phyloP scores from a whole-genome alignment of 225 moss, liverwort and hornwort genomes.

The Lunularia cruciata region DNA sequence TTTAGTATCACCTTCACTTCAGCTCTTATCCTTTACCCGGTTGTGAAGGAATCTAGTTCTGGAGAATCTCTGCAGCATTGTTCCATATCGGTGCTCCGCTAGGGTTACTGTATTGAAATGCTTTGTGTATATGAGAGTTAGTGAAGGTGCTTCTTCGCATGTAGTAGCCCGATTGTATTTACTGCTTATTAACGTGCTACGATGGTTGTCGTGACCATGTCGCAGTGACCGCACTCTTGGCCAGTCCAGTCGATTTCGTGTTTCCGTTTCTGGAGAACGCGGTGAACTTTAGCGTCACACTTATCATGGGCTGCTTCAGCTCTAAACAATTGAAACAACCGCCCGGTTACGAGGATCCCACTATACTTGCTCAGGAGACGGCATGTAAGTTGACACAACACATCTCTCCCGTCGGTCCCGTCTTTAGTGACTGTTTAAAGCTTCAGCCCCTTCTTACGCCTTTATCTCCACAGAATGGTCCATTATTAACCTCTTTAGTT shows the following conservation, averaged over 20 bases:
- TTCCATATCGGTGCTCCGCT: not conserved
- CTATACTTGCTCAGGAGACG: conserved; percentile 67
- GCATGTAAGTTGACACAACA: conserved; percentile 74
- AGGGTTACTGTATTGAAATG: not conserved
- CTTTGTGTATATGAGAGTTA: not conserved
- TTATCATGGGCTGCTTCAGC: conserved; percentile 76
- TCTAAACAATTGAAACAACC: conserved; percentile 57
- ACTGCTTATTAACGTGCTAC: not conserved
- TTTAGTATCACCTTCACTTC: too few relatives aligned
- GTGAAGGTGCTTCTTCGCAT: not conserved
- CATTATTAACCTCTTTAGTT: too few relatives aligned
- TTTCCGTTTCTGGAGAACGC: conserved; percentile 11
- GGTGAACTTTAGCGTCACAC: conserved; percentile 9
- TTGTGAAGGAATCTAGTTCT: not conserved
- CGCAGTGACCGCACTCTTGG: conserved; percentile 14
- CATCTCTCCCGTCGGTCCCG: too few relatives aligned
- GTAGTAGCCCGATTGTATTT: not conserved
- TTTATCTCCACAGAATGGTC: too few relatives aligned
- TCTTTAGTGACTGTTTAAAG: too few relatives aligned
- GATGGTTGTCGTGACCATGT: not conserved
- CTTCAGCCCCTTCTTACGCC: too few relatives aligned
- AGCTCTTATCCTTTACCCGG: not conserved
- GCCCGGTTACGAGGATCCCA: conserved; percentile 76
- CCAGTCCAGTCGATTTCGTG: conserved; percentile 6
- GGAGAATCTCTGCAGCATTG: too few relatives aligned